Evolutionary conservation across 352 stramenopile genomes (phyloP).

Genomic region (Peronospora destructor): DNA sequence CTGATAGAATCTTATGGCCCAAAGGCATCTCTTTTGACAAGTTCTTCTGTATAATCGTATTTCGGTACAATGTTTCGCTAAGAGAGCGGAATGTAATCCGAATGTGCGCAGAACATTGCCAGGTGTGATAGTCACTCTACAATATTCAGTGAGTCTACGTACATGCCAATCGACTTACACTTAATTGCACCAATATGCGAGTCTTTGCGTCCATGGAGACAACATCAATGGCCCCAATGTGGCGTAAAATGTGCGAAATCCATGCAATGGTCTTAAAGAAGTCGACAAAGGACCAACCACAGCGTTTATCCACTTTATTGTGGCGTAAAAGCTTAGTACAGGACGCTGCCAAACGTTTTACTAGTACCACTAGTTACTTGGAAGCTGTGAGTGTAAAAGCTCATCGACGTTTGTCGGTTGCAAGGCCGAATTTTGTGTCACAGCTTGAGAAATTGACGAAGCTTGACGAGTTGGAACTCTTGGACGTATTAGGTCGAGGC

Average conservation of each 20-base stretch:
- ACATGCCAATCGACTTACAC: neutral
- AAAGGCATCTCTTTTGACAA: no score
- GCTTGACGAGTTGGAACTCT: conserved; percentile 50
- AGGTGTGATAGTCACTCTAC: neutral
- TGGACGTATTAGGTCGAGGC: conserved; percentile 55
- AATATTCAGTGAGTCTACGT: neutral
- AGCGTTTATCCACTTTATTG: conserved; percentile 33
- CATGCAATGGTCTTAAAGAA: conserved; percentile 25
- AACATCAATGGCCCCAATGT: conserved; percentile 35
- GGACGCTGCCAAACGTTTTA: conserved; percentile 16
- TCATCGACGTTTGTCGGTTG: conserved; percentile 13
- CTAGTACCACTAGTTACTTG: conserved; percentile 22
- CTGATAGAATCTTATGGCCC: no score
- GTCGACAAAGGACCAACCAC: conserved; percentile 9
- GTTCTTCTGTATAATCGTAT: no score
- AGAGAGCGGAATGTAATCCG: conserved; percentile 2
- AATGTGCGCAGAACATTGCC: conserved; percentile 16
- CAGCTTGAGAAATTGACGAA: conserved; percentile 24
- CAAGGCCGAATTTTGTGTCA: conserved; percentile 11
- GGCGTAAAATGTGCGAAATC: conserved; percentile 35
- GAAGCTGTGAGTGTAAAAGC: conserved; percentile 16
- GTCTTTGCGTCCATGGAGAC: conserved; percentile 21
- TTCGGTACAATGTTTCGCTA: no score
- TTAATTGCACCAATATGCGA: conserved; percentile 6
- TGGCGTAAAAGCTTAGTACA: conserved; percentile 19